Conservation (phyloP, 306 rosid species). For the Malus fusca region DNA sequence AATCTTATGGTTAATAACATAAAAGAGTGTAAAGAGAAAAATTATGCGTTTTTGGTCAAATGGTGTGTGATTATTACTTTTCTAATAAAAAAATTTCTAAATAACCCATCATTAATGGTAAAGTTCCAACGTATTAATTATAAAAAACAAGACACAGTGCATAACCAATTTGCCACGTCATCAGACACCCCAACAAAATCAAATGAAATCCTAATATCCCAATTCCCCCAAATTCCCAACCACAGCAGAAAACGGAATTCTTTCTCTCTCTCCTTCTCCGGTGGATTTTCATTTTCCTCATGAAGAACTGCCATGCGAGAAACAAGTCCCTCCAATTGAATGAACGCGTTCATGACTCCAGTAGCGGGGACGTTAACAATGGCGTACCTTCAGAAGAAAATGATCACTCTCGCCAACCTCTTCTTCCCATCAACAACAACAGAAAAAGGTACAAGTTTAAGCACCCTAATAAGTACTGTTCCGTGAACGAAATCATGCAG, state of each 20-base stretch:
- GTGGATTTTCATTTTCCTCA: not conserved
- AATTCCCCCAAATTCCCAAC: not conserved
- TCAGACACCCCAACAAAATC: not conserved
- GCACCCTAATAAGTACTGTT: not conserved
- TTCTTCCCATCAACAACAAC: not conserved
- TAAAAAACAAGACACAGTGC: too few relatives aligned
- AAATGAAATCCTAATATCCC: not conserved
- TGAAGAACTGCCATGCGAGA: not conserved
- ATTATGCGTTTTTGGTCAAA: too few relatives aligned
- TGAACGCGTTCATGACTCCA: not conserved
- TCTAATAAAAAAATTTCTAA: not conserved
- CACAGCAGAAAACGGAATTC: not conserved
- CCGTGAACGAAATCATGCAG: not conserved
- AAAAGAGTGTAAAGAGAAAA: too few relatives aligned
- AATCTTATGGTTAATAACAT: too few relatives aligned
- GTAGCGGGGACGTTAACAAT: not conserved
- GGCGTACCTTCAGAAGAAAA: not conserved
- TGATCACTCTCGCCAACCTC: not conserved
- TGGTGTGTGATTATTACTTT: not conserved
- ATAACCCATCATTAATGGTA: too few relatives aligned
- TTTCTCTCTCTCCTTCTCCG: not conserved
- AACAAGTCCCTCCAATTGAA: not conserved
- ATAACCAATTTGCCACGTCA: too few relatives aligned
- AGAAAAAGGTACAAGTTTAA: not conserved
- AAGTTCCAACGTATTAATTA: not conserved